Evolutionary conservation across 148 eudicot genomes (phyloP).

Genomic region (Rhododendron ovatum): DNA sequence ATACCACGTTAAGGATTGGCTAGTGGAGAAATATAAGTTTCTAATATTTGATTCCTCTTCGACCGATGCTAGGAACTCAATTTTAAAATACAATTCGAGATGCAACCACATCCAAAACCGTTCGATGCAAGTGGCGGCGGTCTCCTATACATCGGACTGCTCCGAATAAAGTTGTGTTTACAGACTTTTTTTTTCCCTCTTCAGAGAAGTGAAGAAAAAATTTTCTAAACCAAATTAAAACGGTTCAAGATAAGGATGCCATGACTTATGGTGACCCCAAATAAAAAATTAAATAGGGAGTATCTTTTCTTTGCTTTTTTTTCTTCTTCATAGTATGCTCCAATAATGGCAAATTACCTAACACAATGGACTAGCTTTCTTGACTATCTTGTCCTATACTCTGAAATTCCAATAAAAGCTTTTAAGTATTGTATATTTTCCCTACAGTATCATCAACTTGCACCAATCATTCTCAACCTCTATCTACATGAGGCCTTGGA

Average conservation of each 20-base stretch:
- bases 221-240: background rate
- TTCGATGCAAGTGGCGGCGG: no score
- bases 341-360: background rate
- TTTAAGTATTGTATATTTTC: background rate
- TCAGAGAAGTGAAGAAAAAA: background rate
- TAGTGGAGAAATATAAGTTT: background rate
- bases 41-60: background rate
- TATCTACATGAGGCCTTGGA: background rate
- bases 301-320: background rate
- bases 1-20: background rate
- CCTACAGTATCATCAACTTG: background rate
- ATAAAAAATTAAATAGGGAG: background rate
- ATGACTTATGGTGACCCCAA: background rate
- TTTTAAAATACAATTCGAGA: no score
- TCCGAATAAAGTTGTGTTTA: no score
- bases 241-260: background rate
- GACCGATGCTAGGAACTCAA: no score
- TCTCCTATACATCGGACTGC: no score
- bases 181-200: no score
- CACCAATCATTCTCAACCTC: background rate
- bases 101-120: no score
- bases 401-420: background rate
- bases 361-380: slow-evolving; percentile 2
- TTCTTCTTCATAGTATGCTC: background rate
- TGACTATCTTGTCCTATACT: background rate